Conservation (phyloP, 352 stramenopile genomes). For the Phytophthora multivora region DNA sequence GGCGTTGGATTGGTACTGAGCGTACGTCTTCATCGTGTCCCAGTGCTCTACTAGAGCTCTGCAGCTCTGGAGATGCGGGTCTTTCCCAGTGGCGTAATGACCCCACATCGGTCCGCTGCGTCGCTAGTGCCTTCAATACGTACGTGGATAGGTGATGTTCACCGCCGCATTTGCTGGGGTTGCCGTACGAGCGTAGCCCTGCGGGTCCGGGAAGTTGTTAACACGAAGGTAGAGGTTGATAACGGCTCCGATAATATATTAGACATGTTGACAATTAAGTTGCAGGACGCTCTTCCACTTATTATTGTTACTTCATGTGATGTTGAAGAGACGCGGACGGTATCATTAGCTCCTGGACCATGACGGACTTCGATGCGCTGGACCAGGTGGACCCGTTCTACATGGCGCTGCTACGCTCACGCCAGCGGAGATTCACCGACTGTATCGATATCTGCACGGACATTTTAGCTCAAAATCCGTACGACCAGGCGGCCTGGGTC, state of each 20-base stretch:
- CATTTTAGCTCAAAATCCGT: conserved; percentile 85
- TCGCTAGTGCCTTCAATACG: conserved; percentile 35
- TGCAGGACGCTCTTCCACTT: background rate
- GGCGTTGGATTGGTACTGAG: conserved; percentile 39
- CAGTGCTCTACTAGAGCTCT: conserved; percentile 70
- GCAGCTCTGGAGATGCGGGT: conserved; percentile 35
- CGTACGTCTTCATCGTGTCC: conserved; percentile 45
- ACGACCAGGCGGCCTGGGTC: conserved; percentile 90
- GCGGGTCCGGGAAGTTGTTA: background rate
- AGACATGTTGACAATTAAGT: too few species aligned
- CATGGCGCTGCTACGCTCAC: conserved; percentile 77
- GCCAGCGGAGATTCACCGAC: conserved; percentile 80
- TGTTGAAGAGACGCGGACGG: conserved; percentile 12
- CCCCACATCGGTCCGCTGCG: too few species aligned
- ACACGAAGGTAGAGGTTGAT: conserved; percentile 5
- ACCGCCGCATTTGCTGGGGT: conserved; percentile 9
- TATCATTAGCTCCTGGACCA: background rate
- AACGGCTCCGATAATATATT: too few species aligned
- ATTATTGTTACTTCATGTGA: conserved; percentile 1
- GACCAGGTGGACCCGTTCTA: conserved; percentile 91
- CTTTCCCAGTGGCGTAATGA: too few species aligned
- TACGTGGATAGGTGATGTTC: conserved; percentile 24
- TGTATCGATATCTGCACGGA: conserved; percentile 86
- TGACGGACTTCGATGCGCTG: conserved; percentile 40
- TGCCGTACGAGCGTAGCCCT: background rate